These are phyloP conservation scores for Carex scoparia DNA, from an alignment of 176 grass and related monocot species.

Conservation along the genomic window DNA sequence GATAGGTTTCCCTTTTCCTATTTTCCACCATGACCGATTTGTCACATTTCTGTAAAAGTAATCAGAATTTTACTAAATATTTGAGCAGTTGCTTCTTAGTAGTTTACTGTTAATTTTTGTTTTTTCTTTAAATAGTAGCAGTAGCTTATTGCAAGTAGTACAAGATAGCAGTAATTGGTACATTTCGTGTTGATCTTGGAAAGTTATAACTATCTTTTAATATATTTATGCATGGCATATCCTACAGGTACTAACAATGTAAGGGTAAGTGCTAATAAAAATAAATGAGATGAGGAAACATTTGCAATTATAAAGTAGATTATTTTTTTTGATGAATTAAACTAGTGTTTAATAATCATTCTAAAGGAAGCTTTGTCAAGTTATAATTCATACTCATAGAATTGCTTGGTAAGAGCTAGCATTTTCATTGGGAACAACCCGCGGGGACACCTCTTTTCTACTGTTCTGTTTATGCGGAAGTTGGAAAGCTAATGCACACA, in stretches of 20 bases:
- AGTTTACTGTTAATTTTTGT: background rate
- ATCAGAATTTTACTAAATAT: background rate
- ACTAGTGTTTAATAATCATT: background rate
- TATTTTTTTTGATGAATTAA: too few species aligned
- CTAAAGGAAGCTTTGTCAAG: background rate
- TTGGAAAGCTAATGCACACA: background rate
- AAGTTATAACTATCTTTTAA: background rate
- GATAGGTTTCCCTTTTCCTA: background rate
- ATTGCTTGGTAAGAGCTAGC: background rate
- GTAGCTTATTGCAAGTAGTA: background rate
- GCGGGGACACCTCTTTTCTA: background rate
- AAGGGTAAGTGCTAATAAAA: background rate
- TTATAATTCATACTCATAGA: background rate
- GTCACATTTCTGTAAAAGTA: background rate
- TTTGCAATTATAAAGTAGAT: background rate
- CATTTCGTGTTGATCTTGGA: background rate
- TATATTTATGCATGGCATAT: background rate
- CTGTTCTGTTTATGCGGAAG: background rate
- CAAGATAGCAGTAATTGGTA: background rate
- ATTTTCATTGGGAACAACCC: background rate
- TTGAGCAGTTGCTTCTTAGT: background rate
- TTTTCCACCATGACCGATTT: background rate
- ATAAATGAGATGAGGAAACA: background rate
- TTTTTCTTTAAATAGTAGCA: background rate
- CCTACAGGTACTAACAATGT: background rate